Evolutionary conservation across 2,329 filamentous ascomycete species (phyloP).

Genomic region (Pyricularia pennisetigena): DNA sequence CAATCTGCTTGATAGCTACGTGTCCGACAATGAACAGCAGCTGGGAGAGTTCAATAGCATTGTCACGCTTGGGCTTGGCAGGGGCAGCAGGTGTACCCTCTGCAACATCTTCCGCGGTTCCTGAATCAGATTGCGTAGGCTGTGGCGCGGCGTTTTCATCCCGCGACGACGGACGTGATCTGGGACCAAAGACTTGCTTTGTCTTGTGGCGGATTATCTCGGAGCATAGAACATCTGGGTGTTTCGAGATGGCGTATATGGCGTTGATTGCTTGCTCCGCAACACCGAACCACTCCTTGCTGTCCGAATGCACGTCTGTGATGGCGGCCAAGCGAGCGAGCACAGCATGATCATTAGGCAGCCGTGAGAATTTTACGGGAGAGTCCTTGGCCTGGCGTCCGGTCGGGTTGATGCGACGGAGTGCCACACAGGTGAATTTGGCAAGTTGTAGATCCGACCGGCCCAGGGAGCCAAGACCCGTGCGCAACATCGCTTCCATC

Average conservation of each 20-base stretch:
- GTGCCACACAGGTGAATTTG: constrained; percentile 89
- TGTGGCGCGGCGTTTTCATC: constrained; percentile 12
- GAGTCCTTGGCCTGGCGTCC: constrained; percentile 73
- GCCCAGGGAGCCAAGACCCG: constrained; percentile 75
- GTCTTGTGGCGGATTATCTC: constrained; percentile 85
- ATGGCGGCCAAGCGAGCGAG: constrained; percentile 73
- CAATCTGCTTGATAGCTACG: constrained; percentile 97
- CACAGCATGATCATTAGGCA: constrained; percentile 88
- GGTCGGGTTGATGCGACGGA: constrained; percentile 80
- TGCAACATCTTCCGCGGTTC: constrained; percentile 18
- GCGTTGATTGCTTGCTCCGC: constrained; percentile 94
- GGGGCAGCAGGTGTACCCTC: constrained; percentile 5
- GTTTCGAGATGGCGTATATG: constrained; percentile 88
- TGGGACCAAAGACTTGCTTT: constrained; percentile 58
- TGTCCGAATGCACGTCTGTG: constrained; percentile 75
- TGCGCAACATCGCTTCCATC: constrained; percentile 87
- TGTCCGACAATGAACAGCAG: constrained; percentile 92
- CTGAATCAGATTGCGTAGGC: not conserved
- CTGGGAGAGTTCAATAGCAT: constrained; percentile 73
- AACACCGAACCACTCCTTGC: constrained; percentile 80
- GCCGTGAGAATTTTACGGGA: constrained; percentile 57
- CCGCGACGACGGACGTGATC: constrained; percentile 11
- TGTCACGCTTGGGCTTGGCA: constrained; percentile 47
- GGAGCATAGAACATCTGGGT: constrained; percentile 87
- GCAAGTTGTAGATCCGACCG: constrained; percentile 77